phyloP scores from a whole-genome alignment of 805 yeast genomes.

The Yamadazyma sp. region DNA sequence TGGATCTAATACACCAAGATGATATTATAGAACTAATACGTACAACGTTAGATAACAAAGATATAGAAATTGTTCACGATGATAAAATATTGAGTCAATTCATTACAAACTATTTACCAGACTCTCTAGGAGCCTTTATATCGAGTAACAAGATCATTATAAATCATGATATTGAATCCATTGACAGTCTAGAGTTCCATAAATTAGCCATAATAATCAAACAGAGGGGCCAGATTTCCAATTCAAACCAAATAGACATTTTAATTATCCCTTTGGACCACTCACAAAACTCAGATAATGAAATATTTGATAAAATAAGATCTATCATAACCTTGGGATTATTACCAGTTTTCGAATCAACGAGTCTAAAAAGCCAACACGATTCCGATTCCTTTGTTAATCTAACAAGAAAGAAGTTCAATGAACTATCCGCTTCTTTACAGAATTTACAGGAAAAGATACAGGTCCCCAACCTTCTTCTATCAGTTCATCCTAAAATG shows the following conservation, averaged over 20 bases:
- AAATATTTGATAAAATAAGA: conserved; percentile 51
- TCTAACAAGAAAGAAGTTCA: conserved; percentile 56
- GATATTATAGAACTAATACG: conserved; percentile 2
- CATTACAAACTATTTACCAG: conserved; percentile 4
- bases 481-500: conserved; percentile 51
- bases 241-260: conserved; percentile 5
- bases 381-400: conserved; percentile 27
- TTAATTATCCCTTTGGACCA: conserved; percentile 7
- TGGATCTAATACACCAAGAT: conserved; percentile 5
- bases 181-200: not conserved
- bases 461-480: conserved; percentile 61
- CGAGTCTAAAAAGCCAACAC: conserved; percentile 24
- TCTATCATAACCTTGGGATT: conserved; percentile 61
- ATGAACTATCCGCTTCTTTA: conserved; percentile 65
- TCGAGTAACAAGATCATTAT: not conserved
- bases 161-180: conserved; percentile 7
- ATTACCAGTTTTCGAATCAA: conserved; percentile 60
- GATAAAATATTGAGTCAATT: conserved; percentile 1
- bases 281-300: conserved; percentile 9
- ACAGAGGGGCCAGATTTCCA: conserved; percentile 29
- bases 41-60: not conserved
- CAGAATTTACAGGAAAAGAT: conserved; percentile 66
- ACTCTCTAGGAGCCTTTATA: conserved; percentile 4
- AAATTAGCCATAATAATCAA: conserved; percentile 39
- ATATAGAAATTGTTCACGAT: conserved; percentile 1